phyloP scores from a whole-genome alignment of 371 early-diverging fungal genomes.

The Mortierella sp. region DNA sequence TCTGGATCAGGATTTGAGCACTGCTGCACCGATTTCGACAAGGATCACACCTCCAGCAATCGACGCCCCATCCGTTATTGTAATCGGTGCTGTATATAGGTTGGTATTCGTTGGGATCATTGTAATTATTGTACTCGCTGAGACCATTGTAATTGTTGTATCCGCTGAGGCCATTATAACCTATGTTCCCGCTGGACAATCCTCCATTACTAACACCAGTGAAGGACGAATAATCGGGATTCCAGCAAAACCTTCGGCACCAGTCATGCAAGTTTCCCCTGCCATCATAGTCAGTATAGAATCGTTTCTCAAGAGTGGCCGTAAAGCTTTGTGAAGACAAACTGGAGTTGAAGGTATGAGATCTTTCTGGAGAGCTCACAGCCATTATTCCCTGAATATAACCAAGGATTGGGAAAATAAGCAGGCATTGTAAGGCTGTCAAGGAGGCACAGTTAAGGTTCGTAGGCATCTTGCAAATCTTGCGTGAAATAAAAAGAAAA shows the following conservation, averaged over 20 bases:
- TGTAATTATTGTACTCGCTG: background rate
- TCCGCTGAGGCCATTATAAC: background rate
- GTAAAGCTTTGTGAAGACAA: background rate
- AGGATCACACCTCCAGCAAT: background rate
- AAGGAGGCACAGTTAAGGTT: too few relatives aligned
- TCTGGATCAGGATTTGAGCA: background rate
- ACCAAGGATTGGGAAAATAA: too few relatives aligned
- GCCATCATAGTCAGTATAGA: background rate
- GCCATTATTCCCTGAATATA: background rate
- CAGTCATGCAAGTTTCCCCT: background rate
- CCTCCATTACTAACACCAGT: background rate
- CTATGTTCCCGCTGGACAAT: background rate
- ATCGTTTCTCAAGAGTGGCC: background rate
- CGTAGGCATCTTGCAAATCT: too few relatives aligned
- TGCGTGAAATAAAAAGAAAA: too few relatives aligned
- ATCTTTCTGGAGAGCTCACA: background rate
- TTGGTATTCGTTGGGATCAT: background rate
- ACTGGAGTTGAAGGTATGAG: background rate
- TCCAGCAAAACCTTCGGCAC: constrained; percentile 5
- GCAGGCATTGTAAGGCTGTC: too few relatives aligned
- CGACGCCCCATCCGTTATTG: background rate
- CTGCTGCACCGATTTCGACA: background rate
- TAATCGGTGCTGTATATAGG: background rate
- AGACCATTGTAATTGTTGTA: background rate
- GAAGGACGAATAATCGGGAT: background rate